Conservation (phyloP, 768 basidiomycete genomes). For the Russula compacta region DNA sequence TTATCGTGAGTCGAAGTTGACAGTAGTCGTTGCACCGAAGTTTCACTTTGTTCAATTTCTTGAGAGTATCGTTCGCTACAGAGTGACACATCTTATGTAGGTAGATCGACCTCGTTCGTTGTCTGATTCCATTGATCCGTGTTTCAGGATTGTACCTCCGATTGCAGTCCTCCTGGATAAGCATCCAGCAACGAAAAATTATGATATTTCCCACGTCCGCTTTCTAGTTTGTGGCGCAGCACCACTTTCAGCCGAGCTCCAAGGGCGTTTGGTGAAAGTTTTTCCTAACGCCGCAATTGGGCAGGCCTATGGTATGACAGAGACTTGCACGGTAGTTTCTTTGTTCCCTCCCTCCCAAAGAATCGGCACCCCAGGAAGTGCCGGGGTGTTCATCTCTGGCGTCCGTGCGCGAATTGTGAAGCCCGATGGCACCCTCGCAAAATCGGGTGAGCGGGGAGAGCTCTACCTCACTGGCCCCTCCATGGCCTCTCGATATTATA, state of each 20-base stretch:
- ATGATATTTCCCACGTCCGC: constrained; percentile 23
- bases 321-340: constrained; percentile 44
- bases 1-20: constrained; percentile 15
- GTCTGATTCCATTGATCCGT: background rate
- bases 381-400: constrained; percentile 40
- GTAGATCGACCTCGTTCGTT: background rate
- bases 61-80: constrained; percentile 26
- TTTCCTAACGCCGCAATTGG: constrained; percentile 46
- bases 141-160: constrained; percentile 23
- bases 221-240: constrained; percentile 26
- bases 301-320: constrained; percentile 63
- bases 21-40: constrained; percentile 26
- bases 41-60: constrained; percentile 28
- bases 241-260: constrained; percentile 27
- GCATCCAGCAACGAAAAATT: constrained; percentile 24
- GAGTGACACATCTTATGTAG: constrained; percentile 24
- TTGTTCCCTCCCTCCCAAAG: constrained; percentile 41
- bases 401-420: constrained; percentile 42
- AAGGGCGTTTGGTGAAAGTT: constrained; percentile 36
- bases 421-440: constrained; percentile 42
- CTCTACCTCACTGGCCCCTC: constrained; percentile 37
- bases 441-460: constrained; percentile 49
- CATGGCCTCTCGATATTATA: constrained; percentile 36
- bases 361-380: constrained; percentile 43
- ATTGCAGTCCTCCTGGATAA: constrained; percentile 24